Evolutionary conservation across 169 alveolate species (phyloP).

Genomic region (Hammondia hammondi): DNA sequence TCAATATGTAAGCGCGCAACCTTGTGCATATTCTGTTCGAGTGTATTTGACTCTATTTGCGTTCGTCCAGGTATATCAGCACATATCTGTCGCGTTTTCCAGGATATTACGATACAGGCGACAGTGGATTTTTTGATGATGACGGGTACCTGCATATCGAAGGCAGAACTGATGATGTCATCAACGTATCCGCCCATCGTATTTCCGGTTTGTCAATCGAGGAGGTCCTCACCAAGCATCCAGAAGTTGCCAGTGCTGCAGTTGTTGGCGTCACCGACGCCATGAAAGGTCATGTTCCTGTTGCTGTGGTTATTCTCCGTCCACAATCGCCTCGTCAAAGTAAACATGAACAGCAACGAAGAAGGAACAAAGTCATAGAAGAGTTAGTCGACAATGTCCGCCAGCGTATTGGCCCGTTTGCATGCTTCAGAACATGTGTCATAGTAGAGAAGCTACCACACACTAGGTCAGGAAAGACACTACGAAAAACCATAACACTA

Average conservation of each 20-base stretch:
- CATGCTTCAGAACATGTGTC: conserved; percentile 83
- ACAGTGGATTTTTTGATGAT: conserved; percentile 92
- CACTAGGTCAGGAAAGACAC: conserved; percentile 92
- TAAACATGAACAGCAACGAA: neutral
- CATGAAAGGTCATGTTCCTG: conserved; percentile 89
- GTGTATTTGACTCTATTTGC: neutral
- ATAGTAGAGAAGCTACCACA: conserved; percentile 83
- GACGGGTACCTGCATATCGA: conserved; percentile 92
- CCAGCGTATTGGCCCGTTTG: conserved; percentile 88
- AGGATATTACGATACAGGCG: conserved; percentile 92
- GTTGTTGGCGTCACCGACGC: conserved; percentile 89
- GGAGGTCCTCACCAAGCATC: conserved; percentile 85
- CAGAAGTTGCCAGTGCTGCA: conserved; percentile 89
- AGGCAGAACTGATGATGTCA: conserved; percentile 94
- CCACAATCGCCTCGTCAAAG: neutral
- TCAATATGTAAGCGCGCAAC: no score
- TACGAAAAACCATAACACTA: conserved; percentile 88
- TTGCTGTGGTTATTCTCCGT: conserved; percentile 85
- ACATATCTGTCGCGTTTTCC: conserved; percentile 83
- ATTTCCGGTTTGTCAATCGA: conserved; percentile 90
- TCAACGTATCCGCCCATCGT: conserved; percentile 91
- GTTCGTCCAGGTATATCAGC: neutral
- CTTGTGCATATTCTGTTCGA: no score
- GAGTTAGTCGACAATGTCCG: conserved; percentile 79
- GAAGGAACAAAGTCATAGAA: neutral